Base-by-base conservation (phyloP, 208 protist genomes). In the Leishmania amazonensis region DNA sequence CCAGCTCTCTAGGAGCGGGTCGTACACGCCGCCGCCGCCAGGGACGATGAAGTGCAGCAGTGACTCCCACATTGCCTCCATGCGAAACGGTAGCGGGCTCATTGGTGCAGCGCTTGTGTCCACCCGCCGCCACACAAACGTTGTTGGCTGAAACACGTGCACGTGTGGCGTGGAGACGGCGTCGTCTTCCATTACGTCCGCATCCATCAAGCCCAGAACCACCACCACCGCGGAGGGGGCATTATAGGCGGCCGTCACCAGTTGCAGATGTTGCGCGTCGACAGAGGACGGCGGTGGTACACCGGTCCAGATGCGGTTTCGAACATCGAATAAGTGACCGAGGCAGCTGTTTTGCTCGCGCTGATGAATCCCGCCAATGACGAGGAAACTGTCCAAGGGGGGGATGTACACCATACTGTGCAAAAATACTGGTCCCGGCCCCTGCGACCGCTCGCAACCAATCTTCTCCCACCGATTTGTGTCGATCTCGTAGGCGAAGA, bases 291-390 rank as follows among this genome's bases (percentile, higher is more conserved):
- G 95, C n/a, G 88, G 90, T 68, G 88, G 88, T 74, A 98, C 88
- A 38, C 92, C 92, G 64, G 80, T 95, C 95, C 95, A 98, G 38
- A 94, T 80, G 31, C 88, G 88, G 75, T 95, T 92, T 17, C 91
- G 88, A 60, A 96, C 87, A 83, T 98, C 95, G 77, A 95, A 96
- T 8, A 90, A 70, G 85, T 96, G 93, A 2, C 91, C 95, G 28
- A 98, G 47, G 77, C 94, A 94, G 77, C 85, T 92, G 81, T 96
- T 96, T 81, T 95, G 89, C 84, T 94, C 86, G 62, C 92, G 89
- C 60, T 96, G 92, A 75, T 98, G 95, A 78, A 96, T 91, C 47
- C 95, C 95, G 70, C 95, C 95, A n/a, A 98, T 75, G 58, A 98
- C 85, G 38, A 95, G 75, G 88, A 98, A 94, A 76, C 79, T 86